These are phyloP conservation scores for Eutypella sp. DNA, from an alignment of 2,329 filamentous ascomycete genomes.

Conservation along the genomic window DNA sequence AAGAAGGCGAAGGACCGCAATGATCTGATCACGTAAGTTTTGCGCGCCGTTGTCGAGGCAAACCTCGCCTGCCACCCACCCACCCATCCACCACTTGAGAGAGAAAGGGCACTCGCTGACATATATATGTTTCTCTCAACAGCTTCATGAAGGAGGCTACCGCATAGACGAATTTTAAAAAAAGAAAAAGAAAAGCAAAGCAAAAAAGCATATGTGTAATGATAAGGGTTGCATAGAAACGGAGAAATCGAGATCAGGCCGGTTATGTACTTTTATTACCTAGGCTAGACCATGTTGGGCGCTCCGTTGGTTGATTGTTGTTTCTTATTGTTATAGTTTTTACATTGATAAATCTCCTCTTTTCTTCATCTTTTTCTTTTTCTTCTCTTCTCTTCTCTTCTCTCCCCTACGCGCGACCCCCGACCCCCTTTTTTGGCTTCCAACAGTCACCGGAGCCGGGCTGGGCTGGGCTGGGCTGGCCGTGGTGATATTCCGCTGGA, in stretches of 20 bases:
- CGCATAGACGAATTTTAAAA: constrained; percentile 59
- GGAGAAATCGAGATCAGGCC: no score
- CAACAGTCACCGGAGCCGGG: no score
- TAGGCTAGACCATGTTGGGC: constrained; percentile 28
- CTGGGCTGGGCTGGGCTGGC: no score
- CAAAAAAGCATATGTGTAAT: constrained; percentile 27
- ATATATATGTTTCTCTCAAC: constrained; percentile 6
- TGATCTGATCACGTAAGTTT: constrained; percentile 92
- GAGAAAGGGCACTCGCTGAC: constrained; percentile 5
- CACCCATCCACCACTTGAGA: no score
- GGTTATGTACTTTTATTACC: constrained; percentile 28
- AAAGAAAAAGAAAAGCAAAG: no score
- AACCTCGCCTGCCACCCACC: no score
- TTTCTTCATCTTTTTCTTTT: constrained; percentile 14
- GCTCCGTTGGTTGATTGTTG: constrained; percentile 17
- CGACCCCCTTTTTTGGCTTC: no score
- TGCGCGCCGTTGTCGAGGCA: neutral
- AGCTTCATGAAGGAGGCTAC: constrained; percentile 67
- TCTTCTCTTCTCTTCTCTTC: constrained; percentile 1
- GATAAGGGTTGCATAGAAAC: constrained; percentile 29
- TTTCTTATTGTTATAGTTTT: no score
- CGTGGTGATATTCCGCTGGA: no score
- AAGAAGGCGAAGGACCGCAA: constrained; percentile 99
- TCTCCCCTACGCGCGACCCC: no score
- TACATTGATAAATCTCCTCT: constrained; percentile 27